These are phyloP conservation scores for Pontederia crassipes DNA, from an alignment of 176 grass and related monocot genomes.

Conservation along the genomic window DNA sequence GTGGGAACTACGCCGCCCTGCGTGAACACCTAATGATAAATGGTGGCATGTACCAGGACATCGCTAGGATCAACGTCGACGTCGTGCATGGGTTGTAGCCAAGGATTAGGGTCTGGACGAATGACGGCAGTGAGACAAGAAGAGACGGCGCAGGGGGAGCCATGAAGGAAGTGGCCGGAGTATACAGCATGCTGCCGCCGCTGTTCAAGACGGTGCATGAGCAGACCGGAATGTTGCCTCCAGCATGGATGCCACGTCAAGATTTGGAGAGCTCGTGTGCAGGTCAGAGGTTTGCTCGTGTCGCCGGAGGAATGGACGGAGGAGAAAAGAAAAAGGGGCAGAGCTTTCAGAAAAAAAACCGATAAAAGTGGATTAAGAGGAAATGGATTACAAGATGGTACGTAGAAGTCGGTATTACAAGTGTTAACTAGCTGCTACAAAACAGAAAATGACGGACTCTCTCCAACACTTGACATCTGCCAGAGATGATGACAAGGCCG, in stretches of 20 bases:
- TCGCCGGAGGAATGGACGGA: no score
- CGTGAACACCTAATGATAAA: constrained; percentile 64
- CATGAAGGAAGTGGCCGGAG: constrained; percentile 61
- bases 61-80: constrained; percentile 55
- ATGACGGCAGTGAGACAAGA: neutral
- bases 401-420: no score
- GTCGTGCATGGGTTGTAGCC: constrained; percentile 41
- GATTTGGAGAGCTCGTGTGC: no score
- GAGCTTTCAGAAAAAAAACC: no score
- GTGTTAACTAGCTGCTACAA: no score
- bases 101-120: constrained; percentile 63
- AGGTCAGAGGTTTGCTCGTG: no score
- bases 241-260: constrained; percentile 52
- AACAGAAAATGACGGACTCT: no score
- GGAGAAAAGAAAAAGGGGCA: no score
- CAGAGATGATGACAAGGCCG: constrained; percentile 13
- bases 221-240: constrained; percentile 76
- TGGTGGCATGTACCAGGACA: constrained; percentile 44
- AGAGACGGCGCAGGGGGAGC: constrained; percentile 10
- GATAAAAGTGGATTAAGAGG: no score
- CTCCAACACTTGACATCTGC: no score
- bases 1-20: constrained; percentile 44
- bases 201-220: constrained; percentile 62
- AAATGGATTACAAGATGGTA: no score
- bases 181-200: constrained; percentile 70